These are phyloP conservation scores for Plectosphaerella sp. DNA, from an alignment of 2,329 filamentous ascomycete species.

Conservation along the genomic window DNA sequence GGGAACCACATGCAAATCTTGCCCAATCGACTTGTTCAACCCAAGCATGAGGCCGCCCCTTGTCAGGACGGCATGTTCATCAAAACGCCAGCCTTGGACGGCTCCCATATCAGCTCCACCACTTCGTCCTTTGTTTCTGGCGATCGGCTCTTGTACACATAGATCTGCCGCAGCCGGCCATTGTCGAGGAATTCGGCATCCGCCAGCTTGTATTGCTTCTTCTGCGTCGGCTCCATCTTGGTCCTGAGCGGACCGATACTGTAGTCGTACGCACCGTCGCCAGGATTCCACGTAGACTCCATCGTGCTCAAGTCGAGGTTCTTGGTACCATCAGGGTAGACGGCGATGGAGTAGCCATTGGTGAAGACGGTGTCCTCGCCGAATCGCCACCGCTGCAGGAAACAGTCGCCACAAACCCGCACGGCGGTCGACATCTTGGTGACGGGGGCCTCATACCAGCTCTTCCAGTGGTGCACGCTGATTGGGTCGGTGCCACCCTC, in stretches of 20 bases:
- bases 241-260: conserved; percentile 47
- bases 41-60: not conserved
- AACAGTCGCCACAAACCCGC: conserved; percentile 53
- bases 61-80: not conserved
- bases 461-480: conserved; percentile 61
- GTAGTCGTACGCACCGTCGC: conserved; percentile 43
- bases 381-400: conserved; percentile 52
- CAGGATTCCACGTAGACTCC: conserved; percentile 50
- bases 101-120: conserved; percentile 41
- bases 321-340: conserved; percentile 37
- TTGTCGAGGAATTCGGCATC: conserved; percentile 35
- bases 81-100: conserved; percentile 1
- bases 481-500: conserved; percentile 51
- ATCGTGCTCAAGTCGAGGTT: conserved; percentile 37
- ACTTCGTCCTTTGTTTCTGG: conserved; percentile 41
- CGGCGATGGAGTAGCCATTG: conserved; percentile 55
- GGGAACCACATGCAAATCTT: not conserved
- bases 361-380: conserved; percentile 43
- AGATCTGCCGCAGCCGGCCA: conserved; percentile 48
- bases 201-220: conserved; percentile 46
- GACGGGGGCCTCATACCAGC: conserved; percentile 49
- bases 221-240: conserved; percentile 29
- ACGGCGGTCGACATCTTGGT: conserved; percentile 43
- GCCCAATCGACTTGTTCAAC: not conserved
- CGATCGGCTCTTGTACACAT: conserved; percentile 40